Evolutionary conservation across 345 rosid genomes (phyloP), one percentile per base, ranked within the genome.

Genomic region (Eucalyptus sp.): DNA sequence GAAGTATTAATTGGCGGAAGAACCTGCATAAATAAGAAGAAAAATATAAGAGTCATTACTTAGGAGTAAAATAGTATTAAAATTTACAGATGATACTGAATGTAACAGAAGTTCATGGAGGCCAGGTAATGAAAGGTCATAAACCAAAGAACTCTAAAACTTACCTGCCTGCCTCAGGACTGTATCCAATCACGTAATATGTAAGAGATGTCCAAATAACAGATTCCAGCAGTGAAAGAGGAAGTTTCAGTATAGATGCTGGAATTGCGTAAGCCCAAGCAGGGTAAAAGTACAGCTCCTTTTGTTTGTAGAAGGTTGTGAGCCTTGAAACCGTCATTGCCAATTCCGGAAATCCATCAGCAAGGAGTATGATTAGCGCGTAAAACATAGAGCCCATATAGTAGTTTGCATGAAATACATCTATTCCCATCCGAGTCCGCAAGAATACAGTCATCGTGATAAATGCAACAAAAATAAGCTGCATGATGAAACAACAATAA

Each of bases 131-230:
- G 37, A 14, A n/a, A 64, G 76, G 37, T 64, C 18, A 6, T 64
- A 64, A 13, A 84, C 29, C 29, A 10, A 20, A 50, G 52, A 84
- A 25, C 52, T 27, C 86, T n/a, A 29, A 25, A 89, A 41, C 89
- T 88, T 87, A 95, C 98, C 99, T 94, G 76, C 91, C 92, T 43
- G 88, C 93, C 89, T 96, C 96, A 60, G 98, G 98, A 90, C 94
- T 93, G 90, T 93, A 96, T 71, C 99, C 99, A n/a, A 94, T 93
- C 87, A 91, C 96, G 89, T 95, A 96, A 92, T 96, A 97, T n/a
- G 98, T 93, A 46, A 96, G 94, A 85, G 92, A 85, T 8, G 95
- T 94, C 98, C 96, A 96, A 41, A 92, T 92, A 7, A 94, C 64
- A 54, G 96, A 89, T 89, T 93, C 94, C 62, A 95, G 15, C 29